Evolutionary conservation across 352 stramenopile species (phyloP).

Genomic region (Globisporangium barbulae): DNA sequence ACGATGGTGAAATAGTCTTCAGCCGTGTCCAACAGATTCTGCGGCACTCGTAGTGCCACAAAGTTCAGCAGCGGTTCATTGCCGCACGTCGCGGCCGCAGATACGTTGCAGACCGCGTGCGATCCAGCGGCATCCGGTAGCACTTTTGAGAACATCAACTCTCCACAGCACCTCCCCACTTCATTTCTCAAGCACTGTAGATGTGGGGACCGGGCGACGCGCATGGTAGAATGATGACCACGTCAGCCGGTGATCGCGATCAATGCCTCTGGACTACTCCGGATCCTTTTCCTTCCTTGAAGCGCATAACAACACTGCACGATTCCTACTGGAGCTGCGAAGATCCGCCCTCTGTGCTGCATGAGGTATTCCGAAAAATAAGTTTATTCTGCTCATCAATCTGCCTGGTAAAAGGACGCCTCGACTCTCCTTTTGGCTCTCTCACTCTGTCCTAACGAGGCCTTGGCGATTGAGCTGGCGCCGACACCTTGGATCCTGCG

Average conservation of each 20-base stretch:
- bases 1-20: too few relatives aligned
- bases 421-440: background rate
- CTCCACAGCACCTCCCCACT: background rate
- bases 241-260: background rate
- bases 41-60: too few relatives aligned
- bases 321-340: too few relatives aligned
- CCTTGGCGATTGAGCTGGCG: background rate
- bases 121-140: background rate
- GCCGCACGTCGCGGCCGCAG: too few relatives aligned
- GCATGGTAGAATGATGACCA: background rate
- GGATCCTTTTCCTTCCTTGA: background rate
- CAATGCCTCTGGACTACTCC: background rate
- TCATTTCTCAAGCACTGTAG: background rate
- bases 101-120: background rate
- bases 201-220: background rate
- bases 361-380: conserved; percentile 9
- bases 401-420: background rate
- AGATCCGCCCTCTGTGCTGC: background rate
- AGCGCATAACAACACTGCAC: background rate
- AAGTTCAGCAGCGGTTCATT: too few relatives aligned
- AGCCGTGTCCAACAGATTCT: too few relatives aligned
- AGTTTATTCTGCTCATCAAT: conserved; percentile 6
- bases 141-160: background rate
- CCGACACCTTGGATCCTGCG: background rate
- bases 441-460: background rate